Evolutionary conservation across 1,284 basidiomycete species (phyloP), one percentile per base, ranked within the genome.

Genomic region (Fomitopsis palustris): DNA sequence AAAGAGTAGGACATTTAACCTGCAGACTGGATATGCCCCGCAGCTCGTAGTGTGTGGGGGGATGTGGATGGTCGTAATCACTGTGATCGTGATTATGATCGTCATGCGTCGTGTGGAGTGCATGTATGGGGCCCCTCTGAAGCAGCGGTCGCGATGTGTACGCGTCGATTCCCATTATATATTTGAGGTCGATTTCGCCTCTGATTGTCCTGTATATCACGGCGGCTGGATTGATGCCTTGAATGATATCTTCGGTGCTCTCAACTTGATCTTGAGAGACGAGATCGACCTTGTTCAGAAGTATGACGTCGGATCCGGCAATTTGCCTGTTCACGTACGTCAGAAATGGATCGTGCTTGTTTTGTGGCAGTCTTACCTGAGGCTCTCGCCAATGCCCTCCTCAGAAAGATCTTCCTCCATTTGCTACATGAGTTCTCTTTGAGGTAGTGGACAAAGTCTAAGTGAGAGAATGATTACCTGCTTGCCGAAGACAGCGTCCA

Each of bases 271-370:
- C 69, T 9, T 76, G 67, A 3, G 78, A 70, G 3, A 86, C 87
- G 17, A 96, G 77, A 67, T 96, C 95, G 31, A 80, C 77, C 76
- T 97, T 97, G 78, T 97, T 97, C 27, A 96, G 75, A 19, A 96
- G 75, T 51, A 96, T 81, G n/a, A 95, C 88, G 68, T 96, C 95
- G 14, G 94, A 87, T 35, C 87, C 87, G 1, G 93, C 95, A 51
- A 97, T 89, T 78, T 98, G 95, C 58, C 94, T 95, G 65, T 43
- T 17, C 21, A 54, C 25, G 31, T 14, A 57, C 19, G 27, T 33
- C 10, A 47, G 25, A 17, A 21, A 29, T n/a, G 9, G 23, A 8
- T 8, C 19, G 14, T 33, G 14, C 14, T 51, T 37, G 51, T 38
- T 31, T 29, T 1, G 12, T 31, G 14, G 60, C 37, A 51, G 51